phyloP scores from a whole-genome alignment of 768 basidiomycete genomes.

The Boletus tylopilopsis region DNA sequence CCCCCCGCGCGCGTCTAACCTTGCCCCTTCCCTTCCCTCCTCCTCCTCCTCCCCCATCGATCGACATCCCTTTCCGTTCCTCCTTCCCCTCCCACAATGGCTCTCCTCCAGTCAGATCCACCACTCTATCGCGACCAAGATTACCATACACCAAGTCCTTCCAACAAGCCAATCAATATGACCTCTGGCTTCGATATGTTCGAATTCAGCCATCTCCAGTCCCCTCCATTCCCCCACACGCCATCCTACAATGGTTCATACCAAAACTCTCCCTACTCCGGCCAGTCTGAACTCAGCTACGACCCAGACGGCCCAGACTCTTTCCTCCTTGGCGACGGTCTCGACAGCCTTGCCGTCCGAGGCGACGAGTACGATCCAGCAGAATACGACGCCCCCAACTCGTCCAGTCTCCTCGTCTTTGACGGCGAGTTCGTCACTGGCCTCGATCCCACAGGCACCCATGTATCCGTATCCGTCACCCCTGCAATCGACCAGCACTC shows the following conservation, averaged over 20 bases:
- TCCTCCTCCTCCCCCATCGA: slow-evolving; percentile 6
- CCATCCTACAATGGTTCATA: slow-evolving; percentile 64
- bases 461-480: slow-evolving; percentile 39
- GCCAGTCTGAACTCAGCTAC: slow-evolving; percentile 61
- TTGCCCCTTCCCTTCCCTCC: not conserved
- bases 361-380: slow-evolving; percentile 64
- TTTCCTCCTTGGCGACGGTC: slow-evolving; percentile 47
- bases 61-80: not conserved
- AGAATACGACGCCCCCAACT: slow-evolving; percentile 63
- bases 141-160: slow-evolving; percentile 25
- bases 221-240: slow-evolving; percentile 44
- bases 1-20: slow-evolving; percentile 20
- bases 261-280: slow-evolving; percentile 68
- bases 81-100: slow-evolving; percentile 18
- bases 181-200: slow-evolving; percentile 36
- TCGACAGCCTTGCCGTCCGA: slow-evolving; percentile 30
- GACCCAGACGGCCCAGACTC: slow-evolving; percentile 48
- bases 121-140: slow-evolving; percentile 21
- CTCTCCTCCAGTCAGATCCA: slow-evolving; percentile 28
- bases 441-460: slow-evolving; percentile 27
- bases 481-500: slow-evolving; percentile 35
- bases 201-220: slow-evolving; percentile 35
- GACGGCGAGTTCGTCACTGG: slow-evolving; percentile 44
- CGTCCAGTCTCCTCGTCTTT: slow-evolving; percentile 54
- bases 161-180: slow-evolving; percentile 27